Base-by-base conservation (phyloP, 2,329 filamentous ascomycete species). In the Fonsecaea pugnacius region DNA sequence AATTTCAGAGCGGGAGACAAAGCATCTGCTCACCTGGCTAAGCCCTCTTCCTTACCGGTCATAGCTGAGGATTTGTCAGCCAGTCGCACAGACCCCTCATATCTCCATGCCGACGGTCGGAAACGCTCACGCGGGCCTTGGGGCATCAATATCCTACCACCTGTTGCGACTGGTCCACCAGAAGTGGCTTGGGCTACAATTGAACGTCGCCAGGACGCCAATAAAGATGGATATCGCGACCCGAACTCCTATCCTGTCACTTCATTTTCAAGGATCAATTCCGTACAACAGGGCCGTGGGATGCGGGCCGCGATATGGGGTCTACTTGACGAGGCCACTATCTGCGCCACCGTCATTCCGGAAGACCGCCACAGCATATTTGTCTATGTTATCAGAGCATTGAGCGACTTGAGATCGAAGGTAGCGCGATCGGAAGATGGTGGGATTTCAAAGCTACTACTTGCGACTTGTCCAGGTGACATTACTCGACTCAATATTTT, bases 361-460 rank as follows among this genome's bases (percentile, higher is more conserved):
- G 50, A 61, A 8, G n/a, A 5, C 24, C 50, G 59, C 10, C 59
- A 61, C 16, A 55, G 59, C 59, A 43, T 55, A 10, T 61, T 55
- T 32, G 27, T 32, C 10, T 56, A 61, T 27, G 38, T 61, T 33
- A 32, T 61, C 36, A n/a, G 21, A 16, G 59, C 50, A 8, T 16
- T 61, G 27, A 1, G 4, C 8, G 24, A 55, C 1, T n/a, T 55
- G n/a, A 35, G 27, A 24, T 14, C 6, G 12, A 30, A 16, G 33
- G n/a, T 18, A n/a, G 6, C 14, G 32, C 21, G 2, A n/a, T 27
- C n/a, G 14, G 6, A 32, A 27, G 14, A 51, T 52, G 21, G 10
- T 12, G 35, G 16, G 6, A 12, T 54, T 35, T 35, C 14, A 8
- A 32, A 46, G 36, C 16, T 36, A 38, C 50, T 60, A 30, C 24